Percentiles rank a stretch among this genome's conserved stretches.
Evolutionary conservation across 495 filamentous ascomycete genomes (phyloP).

Genomic region (Xylaria grammica): DNA sequence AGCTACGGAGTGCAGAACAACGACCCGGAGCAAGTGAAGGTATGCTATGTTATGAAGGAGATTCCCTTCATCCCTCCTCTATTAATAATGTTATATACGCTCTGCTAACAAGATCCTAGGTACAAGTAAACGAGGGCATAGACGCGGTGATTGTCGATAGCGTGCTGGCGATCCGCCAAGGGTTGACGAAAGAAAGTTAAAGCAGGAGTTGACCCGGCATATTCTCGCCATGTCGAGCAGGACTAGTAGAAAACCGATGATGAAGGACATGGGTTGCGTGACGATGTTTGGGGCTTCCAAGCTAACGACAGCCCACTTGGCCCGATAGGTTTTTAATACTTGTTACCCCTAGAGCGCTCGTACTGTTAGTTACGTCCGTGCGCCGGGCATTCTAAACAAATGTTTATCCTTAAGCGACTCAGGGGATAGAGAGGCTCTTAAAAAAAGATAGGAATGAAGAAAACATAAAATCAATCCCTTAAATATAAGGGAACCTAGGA

Average conservation of each 20-base stretch:
- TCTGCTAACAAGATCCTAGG: conserved; percentile 51
- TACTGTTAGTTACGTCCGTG: neutral
- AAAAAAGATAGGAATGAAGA: no score
- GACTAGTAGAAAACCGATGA: neutral
- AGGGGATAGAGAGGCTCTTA: no score
- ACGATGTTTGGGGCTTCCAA: neutral
- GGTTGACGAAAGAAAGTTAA: conserved; percentile 43
- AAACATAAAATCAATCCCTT: no score
- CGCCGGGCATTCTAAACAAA: neutral
- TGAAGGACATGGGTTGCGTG: neutral
- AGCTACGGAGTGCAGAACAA: conserved; percentile 92
- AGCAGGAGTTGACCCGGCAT: neutral
- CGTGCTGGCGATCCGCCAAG: conserved; percentile 75
- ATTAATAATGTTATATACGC: neutral
- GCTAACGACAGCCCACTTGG: neutral
- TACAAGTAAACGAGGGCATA: conserved; percentile 93
- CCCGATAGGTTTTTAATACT: neutral
- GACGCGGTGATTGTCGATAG: conserved; percentile 97
- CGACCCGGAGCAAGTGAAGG: conserved; percentile 79
- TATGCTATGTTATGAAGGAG: conserved; percentile 48
- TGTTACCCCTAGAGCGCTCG: neutral
- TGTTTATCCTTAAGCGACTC: no score
- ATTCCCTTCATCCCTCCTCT: neutral
- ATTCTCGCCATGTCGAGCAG: no score
- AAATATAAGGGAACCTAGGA: no score